Conservation (phyloP, 345 rosid species). For the Orychophragmus violaceus region DNA sequence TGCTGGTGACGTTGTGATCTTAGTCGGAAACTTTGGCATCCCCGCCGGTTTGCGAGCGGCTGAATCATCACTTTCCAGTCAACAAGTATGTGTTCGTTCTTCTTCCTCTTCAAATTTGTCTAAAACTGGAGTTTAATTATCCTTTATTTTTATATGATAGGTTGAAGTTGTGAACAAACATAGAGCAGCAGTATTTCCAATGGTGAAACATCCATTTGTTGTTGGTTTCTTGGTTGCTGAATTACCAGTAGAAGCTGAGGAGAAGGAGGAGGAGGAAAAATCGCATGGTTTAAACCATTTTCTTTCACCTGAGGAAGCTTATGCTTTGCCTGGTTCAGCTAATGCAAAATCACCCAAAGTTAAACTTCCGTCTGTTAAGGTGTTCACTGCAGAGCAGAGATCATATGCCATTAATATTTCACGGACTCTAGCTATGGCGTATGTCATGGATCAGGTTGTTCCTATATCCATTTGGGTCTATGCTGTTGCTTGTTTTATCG, state of each 20-base stretch:
- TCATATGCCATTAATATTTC: slow-evolving; percentile 66
- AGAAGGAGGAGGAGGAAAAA: slow-evolving; percentile 14
- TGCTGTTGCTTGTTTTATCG: background rate
- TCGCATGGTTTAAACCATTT: slow-evolving; percentile 21
- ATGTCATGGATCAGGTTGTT: slow-evolving; percentile 93
- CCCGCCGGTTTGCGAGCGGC: slow-evolving; percentile 78
- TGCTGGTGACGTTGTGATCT: slow-evolving; percentile 50
- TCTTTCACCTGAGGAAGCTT: slow-evolving; percentile 50
- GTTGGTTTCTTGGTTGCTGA: slow-evolving; percentile 96
- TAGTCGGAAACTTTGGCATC: slow-evolving; percentile 68
- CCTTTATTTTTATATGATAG: slow-evolving; percentile 31
- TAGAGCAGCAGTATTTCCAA: slow-evolving; percentile 75
- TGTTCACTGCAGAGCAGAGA: slow-evolving; percentile 58
- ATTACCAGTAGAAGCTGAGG: slow-evolving; percentile 40
- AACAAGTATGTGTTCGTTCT: slow-evolving; percentile 41
- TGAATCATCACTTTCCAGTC: slow-evolving; percentile 74
- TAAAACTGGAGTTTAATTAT: background rate
- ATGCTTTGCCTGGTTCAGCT: slow-evolving; percentile 37
- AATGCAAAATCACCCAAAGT: slow-evolving; percentile 31
- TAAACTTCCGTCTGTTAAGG: slow-evolving; percentile 35
- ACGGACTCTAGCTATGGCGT: slow-evolving; percentile 74
- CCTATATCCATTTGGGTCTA: background rate
- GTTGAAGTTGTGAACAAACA: slow-evolving; percentile 55
- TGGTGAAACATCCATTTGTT: slow-evolving; percentile 92
- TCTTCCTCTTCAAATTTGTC: background rate